Evolutionary conservation across 2,329 filamentous ascomycete species (phyloP).

Genomic region (Pseudogymnoascus sp.): DNA sequence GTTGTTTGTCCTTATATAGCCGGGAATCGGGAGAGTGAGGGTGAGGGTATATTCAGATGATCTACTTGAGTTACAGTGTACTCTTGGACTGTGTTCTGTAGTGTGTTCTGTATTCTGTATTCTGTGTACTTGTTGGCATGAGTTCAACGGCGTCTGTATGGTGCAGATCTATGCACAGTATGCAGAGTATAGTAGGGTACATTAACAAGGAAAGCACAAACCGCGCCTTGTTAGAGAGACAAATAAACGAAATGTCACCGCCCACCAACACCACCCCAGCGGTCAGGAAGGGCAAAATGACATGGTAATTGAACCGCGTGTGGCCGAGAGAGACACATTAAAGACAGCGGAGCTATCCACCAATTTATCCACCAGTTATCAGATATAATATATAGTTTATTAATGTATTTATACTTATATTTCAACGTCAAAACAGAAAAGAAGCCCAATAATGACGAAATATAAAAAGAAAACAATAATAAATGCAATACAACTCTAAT

Average conservation of each 20-base stretch:
- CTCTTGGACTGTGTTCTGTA: neutral
- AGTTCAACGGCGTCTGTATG: neutral
- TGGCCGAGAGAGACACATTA: neutral
- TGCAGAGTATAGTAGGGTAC: neutral
- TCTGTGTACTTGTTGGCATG: neutral
- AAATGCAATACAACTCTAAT: constrained; percentile 19
- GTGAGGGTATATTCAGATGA: neutral
- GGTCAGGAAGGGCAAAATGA: constrained; percentile 3
- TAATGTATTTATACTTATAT: neutral
- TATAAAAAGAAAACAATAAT: constrained; percentile 2
- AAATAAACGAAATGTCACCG: neutral
- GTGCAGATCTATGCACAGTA: constrained; percentile 1
- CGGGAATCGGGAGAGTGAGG: neutral
- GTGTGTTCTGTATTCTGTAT: neutral
- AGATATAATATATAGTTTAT: neutral
- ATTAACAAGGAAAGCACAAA: constrained; percentile 1
- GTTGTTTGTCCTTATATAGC: neutral
- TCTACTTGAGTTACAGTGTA: neutral
- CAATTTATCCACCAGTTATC: neutral
- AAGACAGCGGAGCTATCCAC: neutral
- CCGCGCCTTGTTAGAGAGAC: neutral
- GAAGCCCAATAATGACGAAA: neutral
- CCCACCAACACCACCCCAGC: neutral
- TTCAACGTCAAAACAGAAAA: neutral
- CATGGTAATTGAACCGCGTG: neutral